A percentile compares a stretch with the other conserved stretches of the same genome.
Conservation (phyloP, 2,329 filamentous ascomycete species). For the Annulohypoxylon truncatum region DNA sequence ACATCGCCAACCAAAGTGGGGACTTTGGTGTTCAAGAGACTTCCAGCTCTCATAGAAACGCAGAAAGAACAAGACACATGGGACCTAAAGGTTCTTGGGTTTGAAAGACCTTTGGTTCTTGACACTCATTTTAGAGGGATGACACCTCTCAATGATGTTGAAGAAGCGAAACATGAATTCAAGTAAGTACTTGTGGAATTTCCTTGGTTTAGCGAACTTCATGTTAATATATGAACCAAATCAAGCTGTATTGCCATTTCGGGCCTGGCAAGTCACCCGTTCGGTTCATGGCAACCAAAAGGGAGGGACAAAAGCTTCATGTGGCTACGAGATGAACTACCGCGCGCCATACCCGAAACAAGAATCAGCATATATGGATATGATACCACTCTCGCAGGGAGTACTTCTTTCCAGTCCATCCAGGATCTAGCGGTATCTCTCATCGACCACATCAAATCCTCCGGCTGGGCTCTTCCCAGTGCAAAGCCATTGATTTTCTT, state of each 20-base stretch:
- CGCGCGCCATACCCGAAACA: constrained; percentile 28
- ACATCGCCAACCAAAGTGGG: constrained; percentile 33
- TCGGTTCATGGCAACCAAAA: constrained; percentile 44
- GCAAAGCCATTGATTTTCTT: constrained; percentile 44
- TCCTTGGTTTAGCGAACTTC: too few species aligned
- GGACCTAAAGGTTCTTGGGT: background rate
- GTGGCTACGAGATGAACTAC: constrained; percentile 47
- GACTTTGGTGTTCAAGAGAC: constrained; percentile 36
- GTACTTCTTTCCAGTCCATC: constrained; percentile 43
- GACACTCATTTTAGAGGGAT: constrained; percentile 43
- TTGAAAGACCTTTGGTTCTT: constrained; percentile 27
- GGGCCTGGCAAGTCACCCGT: constrained; percentile 43
- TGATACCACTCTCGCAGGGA: constrained; percentile 40
- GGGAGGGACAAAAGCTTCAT: constrained; percentile 41
- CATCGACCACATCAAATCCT: constrained; percentile 31
- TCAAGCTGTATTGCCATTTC: constrained; percentile 43
- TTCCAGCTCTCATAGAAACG: constrained; percentile 15
- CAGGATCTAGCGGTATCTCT: constrained; percentile 38
- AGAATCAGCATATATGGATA: constrained; percentile 44
- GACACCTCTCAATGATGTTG: constrained; percentile 40
- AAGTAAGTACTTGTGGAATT: constrained; percentile 29
- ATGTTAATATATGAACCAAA: background rate
- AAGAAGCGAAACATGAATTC: constrained; percentile 24
- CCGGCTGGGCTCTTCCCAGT: constrained; percentile 29
- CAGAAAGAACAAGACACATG: constrained; percentile 2